Percentiles rank a stretch among this genome's conserved stretches.
These are phyloP conservation scores for Apiotrichum veenhuisii DNA, from an alignment of 1,284 basidiomycete species.

Conservation along the genomic window DNA sequence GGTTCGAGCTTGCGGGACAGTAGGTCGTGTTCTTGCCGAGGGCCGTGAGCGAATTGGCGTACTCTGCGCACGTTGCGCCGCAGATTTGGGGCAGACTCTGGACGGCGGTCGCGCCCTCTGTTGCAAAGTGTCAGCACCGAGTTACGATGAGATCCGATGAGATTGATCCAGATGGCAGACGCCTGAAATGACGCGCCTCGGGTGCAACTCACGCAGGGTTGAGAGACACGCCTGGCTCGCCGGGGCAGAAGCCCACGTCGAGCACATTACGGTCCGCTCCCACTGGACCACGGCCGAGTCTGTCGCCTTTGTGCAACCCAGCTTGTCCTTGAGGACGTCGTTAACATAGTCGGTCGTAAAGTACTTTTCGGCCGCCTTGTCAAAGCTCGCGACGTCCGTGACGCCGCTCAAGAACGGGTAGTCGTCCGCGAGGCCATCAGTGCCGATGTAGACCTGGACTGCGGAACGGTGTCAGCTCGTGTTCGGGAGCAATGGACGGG, in stretches of 20 bases:
- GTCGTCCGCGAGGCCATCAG: conserved; percentile 42
- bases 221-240: conserved; percentile 29
- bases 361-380: conserved; percentile 30
- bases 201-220: conserved; percentile 30
- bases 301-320: conserved; percentile 39
- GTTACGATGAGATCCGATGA: too few species aligned
- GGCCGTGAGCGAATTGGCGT: conserved; percentile 27
- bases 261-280: conserved; percentile 44
- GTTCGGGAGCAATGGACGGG: not conserved
- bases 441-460: conserved; percentile 46
- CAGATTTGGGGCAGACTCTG: conserved; percentile 43
- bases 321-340: conserved; percentile 36
- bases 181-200: too few species aligned
- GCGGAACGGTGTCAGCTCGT: not conserved
- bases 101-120: conserved; percentile 11
- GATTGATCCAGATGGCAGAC: too few species aligned
- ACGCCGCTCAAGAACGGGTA: conserved; percentile 37
- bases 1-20: conserved; percentile 28
- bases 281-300: conserved; percentile 30
- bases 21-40: conserved; percentile 29
- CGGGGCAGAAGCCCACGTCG: conserved; percentile 36
- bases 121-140: not conserved
- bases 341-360: conserved; percentile 40
- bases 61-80: conserved; percentile 40
- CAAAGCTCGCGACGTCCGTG: conserved; percentile 5